Percentiles rank a stretch among this genome's conserved stretches.
phyloP scores from a whole-genome alignment of 805 yeast genomes.

The Ascoidea rubescens region DNA sequence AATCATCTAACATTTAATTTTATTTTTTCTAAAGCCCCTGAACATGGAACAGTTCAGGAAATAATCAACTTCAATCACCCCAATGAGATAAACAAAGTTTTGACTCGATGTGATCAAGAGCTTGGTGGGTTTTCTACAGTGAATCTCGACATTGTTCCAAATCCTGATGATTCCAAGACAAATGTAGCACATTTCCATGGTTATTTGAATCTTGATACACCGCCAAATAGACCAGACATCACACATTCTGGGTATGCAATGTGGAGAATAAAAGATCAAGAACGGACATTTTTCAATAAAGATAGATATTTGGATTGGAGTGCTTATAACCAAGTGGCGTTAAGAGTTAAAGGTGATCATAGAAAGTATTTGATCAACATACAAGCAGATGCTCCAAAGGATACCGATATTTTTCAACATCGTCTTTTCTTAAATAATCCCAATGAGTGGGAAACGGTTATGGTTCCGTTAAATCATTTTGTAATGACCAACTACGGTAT shows the following conservation, averaged over 20 bases:
- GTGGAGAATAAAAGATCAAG: constrained; percentile 66
- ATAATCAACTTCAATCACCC: constrained; percentile 47
- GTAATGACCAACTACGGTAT: constrained; percentile 78
- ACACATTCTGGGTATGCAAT: constrained; percentile 61
- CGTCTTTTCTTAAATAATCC: constrained; percentile 57
- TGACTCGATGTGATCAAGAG: constrained; percentile 59
- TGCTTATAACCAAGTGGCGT: constrained; percentile 41
- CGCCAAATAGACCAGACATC: constrained; percentile 49
- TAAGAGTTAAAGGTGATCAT: constrained; percentile 60
- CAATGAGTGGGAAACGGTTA: constrained; percentile 75
- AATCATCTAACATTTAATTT: background rate
- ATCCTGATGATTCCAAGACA: constrained; percentile 2
- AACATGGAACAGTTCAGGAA: constrained; percentile 19
- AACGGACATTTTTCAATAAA: constrained; percentile 24
- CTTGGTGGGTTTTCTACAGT: constrained; percentile 71
- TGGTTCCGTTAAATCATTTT: constrained; percentile 64
- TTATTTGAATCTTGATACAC: constrained; percentile 50
- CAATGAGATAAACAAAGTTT: constrained; percentile 30
- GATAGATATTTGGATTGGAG: constrained; percentile 40
- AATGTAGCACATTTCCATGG: constrained; percentile 58
- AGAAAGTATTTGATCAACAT: constrained; percentile 68
- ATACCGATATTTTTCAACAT: constrained; percentile 74
- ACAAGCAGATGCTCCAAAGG: constrained; percentile 67
- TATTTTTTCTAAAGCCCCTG: constrained; percentile 8
- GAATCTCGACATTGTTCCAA: constrained; percentile 26